These are phyloP conservation scores for Heliamphora pulchella DNA, from an alignment of 179 eudicot genomes.

Conservation along the genomic window DNA sequence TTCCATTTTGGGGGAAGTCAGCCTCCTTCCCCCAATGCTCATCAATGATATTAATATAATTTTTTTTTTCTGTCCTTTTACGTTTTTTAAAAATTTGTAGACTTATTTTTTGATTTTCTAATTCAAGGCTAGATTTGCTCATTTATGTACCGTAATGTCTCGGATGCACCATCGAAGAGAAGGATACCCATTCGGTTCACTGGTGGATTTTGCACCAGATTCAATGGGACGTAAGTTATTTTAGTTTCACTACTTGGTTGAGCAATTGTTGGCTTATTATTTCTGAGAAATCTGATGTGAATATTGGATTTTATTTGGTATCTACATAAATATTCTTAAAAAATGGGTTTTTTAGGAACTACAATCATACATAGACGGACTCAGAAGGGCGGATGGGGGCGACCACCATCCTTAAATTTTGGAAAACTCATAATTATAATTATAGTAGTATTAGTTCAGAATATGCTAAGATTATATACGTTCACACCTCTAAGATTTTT, in stretches of 20 bases:
- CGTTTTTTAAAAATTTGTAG: not conserved
- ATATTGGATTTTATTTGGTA: not conserved
- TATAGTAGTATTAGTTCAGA: no score
- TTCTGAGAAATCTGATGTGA: not conserved
- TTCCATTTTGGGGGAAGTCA: not conserved
- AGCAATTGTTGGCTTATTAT: not conserved
- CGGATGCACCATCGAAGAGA: conserved; percentile 95
- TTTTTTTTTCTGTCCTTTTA: not conserved
- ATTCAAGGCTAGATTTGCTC: conserved; percentile 87
- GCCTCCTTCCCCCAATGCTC: not conserved
- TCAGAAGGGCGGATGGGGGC: no score
- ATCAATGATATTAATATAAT: not conserved
- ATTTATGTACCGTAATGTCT: conserved; percentile 92
- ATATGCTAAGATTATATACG: no score
- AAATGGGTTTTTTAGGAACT: no score
- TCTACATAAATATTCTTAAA: not conserved
- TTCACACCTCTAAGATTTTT: no score
- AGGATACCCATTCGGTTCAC: conserved; percentile 96
- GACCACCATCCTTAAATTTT: no score
- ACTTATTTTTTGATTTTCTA: conserved; percentile 11
- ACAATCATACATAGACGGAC: no score
- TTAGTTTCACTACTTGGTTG: conserved; percentile 12
- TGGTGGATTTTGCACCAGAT: conserved; percentile 97
- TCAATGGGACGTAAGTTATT: conserved; percentile 84
- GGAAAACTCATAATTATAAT: no score